phyloP scores from a whole-genome alignment of 179 eudicot genomes.

The Beta lomatogona region DNA sequence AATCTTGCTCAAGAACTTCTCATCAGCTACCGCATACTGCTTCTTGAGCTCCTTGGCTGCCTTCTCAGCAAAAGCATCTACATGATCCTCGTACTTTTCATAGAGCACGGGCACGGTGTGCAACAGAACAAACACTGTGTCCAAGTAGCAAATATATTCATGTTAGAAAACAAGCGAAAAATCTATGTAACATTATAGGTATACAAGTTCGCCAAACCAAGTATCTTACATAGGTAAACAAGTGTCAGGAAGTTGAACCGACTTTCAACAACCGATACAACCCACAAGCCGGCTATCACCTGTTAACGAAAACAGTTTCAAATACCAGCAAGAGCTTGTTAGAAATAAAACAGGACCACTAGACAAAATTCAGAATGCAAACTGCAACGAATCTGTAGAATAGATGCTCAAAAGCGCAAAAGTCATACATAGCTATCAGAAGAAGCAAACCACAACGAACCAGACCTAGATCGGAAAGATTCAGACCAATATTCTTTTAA shows the following conservation, averaged over 20 bases:
- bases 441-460: too few relatives aligned
- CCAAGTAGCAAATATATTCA: background rate
- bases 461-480: too few relatives aligned
- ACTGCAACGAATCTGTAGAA: background rate
- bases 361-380: background rate
- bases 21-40: constrained; percentile 58
- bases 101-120: constrained; percentile 67
- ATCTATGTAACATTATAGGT: background rate
- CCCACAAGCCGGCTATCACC: constrained; percentile 66
- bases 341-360: background rate
- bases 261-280: constrained; percentile 57
- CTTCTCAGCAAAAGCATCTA: constrained; percentile 60
- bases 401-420: background rate
- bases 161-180: constrained; percentile 2
- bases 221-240: constrained; percentile 58
- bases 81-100: constrained; percentile 74
- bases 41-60: constrained; percentile 52
- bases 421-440: too few relatives aligned
- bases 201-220: background rate
- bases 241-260: constrained; percentile 73
- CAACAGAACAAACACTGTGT: constrained; percentile 59
- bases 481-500: too few relatives aligned
- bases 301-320: constrained; percentile 26
- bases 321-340: background rate
- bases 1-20: constrained; percentile 58